Evolutionary conservation across 768 basidiomycete genomes (phyloP).

Genomic region (Harrya chromipes): DNA sequence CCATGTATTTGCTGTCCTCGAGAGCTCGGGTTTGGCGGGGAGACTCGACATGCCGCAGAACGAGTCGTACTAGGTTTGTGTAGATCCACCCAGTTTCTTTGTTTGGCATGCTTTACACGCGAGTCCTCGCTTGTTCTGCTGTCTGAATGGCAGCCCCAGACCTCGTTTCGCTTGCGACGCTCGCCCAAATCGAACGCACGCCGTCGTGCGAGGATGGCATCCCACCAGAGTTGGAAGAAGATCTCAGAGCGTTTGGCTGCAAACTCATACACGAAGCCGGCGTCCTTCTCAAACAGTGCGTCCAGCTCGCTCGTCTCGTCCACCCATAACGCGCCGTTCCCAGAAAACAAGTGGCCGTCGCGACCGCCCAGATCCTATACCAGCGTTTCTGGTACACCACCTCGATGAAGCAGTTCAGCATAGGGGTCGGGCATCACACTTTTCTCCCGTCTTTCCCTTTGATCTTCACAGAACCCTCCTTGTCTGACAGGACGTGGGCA

Average conservation of each 20-base stretch:
- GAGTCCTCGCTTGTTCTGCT: neutral
- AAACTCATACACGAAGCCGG: conserved; percentile 96
- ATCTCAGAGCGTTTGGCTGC: conserved; percentile 87
- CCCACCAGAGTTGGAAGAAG: conserved; percentile 77
- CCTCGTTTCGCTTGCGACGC: conserved; percentile 80
- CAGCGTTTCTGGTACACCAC: conserved; percentile 97
- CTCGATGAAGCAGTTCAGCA: conserved; percentile 92
- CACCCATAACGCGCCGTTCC: conserved; percentile 7
- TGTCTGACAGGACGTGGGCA: conserved; percentile 67
- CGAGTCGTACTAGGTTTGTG: too few species aligned
- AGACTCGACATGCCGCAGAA: conserved; percentile 23
- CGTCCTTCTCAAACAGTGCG: conserved; percentile 84
- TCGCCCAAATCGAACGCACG: conserved; percentile 71
- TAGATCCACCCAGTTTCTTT: neutral
- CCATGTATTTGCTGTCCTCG: conserved; percentile 17
- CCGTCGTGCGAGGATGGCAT: conserved; percentile 85
- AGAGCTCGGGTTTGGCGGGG: conserved; percentile 31
- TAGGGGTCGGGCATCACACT: conserved; percentile 60
- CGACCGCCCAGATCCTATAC: conserved; percentile 93
- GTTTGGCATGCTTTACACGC: conserved; percentile 21
- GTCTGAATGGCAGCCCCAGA: conserved; percentile 40
- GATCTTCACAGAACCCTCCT: conserved; percentile 7
- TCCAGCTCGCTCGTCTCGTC: neutral
- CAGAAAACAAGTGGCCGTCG: conserved; percentile 95
- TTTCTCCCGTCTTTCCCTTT: conserved; percentile 5